Percentiles rank a stretch among this genome's conserved stretches.
phyloP scores from a whole-genome alignment of 2,329 filamentous ascomycete species.

The Alternaria alternata region DNA sequence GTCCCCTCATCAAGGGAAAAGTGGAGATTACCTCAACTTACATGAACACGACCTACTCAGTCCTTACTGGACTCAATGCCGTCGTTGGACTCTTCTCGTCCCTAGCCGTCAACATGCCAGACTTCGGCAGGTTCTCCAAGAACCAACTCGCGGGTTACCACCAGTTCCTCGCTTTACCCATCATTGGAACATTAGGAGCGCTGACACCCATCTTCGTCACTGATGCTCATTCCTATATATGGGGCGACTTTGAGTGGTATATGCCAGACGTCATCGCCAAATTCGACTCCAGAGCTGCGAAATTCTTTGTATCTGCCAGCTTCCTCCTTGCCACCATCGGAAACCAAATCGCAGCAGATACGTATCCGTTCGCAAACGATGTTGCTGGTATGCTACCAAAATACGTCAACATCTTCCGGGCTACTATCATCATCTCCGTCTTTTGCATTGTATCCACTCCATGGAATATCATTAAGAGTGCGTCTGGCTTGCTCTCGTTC shows the following conservation, averaged over 20 bases:
- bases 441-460: slow-evolving; percentile 47
- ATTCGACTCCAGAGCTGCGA: slow-evolving; percentile 55
- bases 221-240: slow-evolving; percentile 55
- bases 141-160: slow-evolving; percentile 53
- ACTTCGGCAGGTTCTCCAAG: slow-evolving; percentile 55
- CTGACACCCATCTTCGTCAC: slow-evolving; percentile 60
- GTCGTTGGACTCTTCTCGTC: slow-evolving; percentile 60
- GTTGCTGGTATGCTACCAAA: slow-evolving; percentile 46
- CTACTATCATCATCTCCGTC: slow-evolving; percentile 45
- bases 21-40: slow-evolving; percentile 49
- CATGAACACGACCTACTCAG: slow-evolving; percentile 56
- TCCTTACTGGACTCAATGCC: slow-evolving; percentile 55
- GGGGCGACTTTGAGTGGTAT: slow-evolving; percentile 59
- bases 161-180: slow-evolving; percentile 58
- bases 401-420: slow-evolving; percentile 49
- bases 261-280: slow-evolving; percentile 58
- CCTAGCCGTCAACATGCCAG: slow-evolving; percentile 56
- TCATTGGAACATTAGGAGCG: slow-evolving; percentile 58
- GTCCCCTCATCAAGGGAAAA: slow-evolving; percentile 52
- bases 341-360: slow-evolving; percentile 54
- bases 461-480: slow-evolving; percentile 51
- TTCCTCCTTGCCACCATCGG: slow-evolving; percentile 56
- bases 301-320: slow-evolving; percentile 52
- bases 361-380: slow-evolving; percentile 50
- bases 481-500: slow-evolving; percentile 45